Base-by-base conservation (phyloP, 495 filamentous ascomycete species). In the Penicillium pancosmium region DNA sequence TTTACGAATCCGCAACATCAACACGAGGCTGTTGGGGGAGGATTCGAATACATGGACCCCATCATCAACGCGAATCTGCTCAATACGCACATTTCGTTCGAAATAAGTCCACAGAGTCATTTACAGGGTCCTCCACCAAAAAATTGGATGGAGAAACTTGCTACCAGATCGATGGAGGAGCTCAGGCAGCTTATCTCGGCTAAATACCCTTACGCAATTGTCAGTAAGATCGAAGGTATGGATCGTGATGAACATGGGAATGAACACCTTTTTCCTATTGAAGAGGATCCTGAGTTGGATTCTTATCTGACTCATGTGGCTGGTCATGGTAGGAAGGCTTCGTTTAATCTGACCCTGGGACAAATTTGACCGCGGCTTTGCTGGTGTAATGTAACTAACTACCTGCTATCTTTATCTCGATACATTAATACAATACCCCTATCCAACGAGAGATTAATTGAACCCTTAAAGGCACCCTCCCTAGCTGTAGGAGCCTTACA, bases 271-370 rank as follows among this genome's bases (percentile, higher is more conserved):
- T 78, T 87, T 66, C 66, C 73, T 31, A 85, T 93, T 63, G 85
- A 86, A 54, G 79, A 85, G 33, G 88, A 91, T 64, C 83, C 83
- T 46, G 88, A 92, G 72, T 63, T 93, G 52, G 83, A 83, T 55
- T 86, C 84, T 3, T 93, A 90, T 72, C 64, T 93, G 59, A 73
- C 73, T 43, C 85, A 88, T 69, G 78, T 87, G 5, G 27, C 27
- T 31, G 8, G 27, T 4, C 70, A 79, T 55, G 86, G 79, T 8
- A 79, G 82, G 57, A 90, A 89, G 70, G 84, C 86, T 4, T 86
- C 79, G 10, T 89, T 93, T 71, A 69, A 79, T n/a, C 82, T 90
- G 52, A 68, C 63, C 31, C 60, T 77, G 55, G 60, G 58, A n/a
- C 66, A 66, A 54, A 63, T 64, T 55, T 67, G 16, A 31, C 8